A percentile compares a stretch with the other conserved stretches of the same genome.
These are phyloP conservation scores for Capronia coronata DNA, from an alignment of 2,329 filamentous ascomycete species.

Conservation along the genomic window DNA sequence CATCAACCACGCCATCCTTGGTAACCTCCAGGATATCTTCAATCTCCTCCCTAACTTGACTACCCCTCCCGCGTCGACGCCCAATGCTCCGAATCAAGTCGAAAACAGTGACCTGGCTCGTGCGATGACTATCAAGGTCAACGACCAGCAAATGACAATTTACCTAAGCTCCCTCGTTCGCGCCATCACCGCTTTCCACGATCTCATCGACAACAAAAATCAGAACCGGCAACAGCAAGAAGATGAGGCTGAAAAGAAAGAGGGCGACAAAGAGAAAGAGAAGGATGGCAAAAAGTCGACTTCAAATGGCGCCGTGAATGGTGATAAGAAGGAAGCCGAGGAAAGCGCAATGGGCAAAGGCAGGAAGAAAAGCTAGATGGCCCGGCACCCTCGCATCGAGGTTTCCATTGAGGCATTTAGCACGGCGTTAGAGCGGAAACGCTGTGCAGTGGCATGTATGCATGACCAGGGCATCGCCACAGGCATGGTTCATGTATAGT, in stretches of 20 bases:
- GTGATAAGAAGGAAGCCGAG: conserved; percentile 51
- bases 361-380: conserved; percentile 50
- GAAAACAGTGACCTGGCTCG: conserved; percentile 83
- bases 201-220: conserved; percentile 99
- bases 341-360: conserved; percentile 48
- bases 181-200: conserved; percentile 97
- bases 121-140: conserved; percentile 98
- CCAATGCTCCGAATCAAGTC: conserved; percentile 50
- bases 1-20: conserved; percentile 93
- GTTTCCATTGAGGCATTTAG: conserved; percentile 6
- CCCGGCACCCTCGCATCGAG: background rate
- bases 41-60: conserved; percentile 95
- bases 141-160: conserved; percentile 97
- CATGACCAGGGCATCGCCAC: background rate
- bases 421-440: conserved; percentile 17
- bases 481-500: conserved; percentile 1
- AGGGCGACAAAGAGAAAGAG: conserved; percentile 57
- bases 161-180: conserved; percentile 95
- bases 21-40: conserved; percentile 98
- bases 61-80: conserved; percentile 59
- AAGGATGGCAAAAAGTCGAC: conserved; percentile 48
- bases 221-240: conserved; percentile 97
- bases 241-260: conserved; percentile 55
- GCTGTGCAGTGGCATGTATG: background rate
- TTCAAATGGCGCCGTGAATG: conserved; percentile 40